phyloP scores from a whole-genome alignment of 2,329 filamentous ascomycete species.

The Fonsecaea multimorphosa region DNA sequence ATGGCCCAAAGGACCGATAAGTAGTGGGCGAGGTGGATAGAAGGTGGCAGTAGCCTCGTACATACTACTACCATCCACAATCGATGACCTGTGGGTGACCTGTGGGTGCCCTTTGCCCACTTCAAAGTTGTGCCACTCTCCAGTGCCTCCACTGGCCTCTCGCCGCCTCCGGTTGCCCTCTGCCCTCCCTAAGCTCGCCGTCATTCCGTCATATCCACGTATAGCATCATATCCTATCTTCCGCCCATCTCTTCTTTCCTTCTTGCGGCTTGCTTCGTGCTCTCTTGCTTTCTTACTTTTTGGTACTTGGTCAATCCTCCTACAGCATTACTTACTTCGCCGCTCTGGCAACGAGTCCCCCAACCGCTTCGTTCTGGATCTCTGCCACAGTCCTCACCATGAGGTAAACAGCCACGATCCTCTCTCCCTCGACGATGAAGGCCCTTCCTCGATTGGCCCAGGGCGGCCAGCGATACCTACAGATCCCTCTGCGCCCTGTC shows the following conservation, averaged over 20 bases:
- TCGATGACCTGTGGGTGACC: no score
- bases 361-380: background rate
- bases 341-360: no score
- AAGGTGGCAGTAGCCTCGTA: background rate
- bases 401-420: slow-evolving; percentile 21
- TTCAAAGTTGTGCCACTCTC: background rate
- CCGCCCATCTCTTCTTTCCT: background rate
- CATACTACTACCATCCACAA: no score
- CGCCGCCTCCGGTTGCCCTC: no score
- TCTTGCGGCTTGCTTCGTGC: background rate
- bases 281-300: background rate
- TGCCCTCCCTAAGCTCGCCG: background rate
- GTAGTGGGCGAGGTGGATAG: background rate
- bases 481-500: slow-evolving; percentile 15
- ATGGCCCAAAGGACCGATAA: background rate
- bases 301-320: background rate
- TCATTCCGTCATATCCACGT: slow-evolving; percentile 12
- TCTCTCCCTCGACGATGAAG: slow-evolving; percentile 28
- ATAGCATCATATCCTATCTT: slow-evolving; percentile 5
- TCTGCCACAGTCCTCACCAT: slow-evolving; percentile 23
- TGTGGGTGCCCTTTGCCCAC: no score
- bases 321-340: background rate
- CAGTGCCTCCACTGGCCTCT: no score
- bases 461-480: slow-evolving; percentile 24
- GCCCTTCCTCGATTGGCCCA: slow-evolving; percentile 31